Evolutionary conservation across 768 basidiomycete genomes (phyloP).

Genomic region (Boletus insuetus): DNA sequence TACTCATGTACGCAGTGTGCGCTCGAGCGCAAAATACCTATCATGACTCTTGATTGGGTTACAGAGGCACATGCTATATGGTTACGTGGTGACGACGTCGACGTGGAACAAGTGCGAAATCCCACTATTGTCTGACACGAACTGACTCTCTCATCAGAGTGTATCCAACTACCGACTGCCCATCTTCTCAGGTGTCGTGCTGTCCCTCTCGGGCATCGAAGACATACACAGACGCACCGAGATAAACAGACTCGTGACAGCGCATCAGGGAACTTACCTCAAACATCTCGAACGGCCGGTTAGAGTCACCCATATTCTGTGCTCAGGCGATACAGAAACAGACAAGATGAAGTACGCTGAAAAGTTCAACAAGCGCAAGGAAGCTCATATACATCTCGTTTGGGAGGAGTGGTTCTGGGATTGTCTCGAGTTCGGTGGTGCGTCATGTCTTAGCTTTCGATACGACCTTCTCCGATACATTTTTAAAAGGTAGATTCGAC

Average conservation of each 20-base stretch:
- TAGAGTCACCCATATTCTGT: constrained; percentile 82
- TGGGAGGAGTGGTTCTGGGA: constrained; percentile 99
- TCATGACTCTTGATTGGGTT: constrained; percentile 79
- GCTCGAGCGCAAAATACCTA: constrained; percentile 73
- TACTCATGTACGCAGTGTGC: constrained; percentile 59
- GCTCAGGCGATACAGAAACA: constrained; percentile 60
- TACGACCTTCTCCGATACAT: neutral
- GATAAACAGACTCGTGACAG: constrained; percentile 59
- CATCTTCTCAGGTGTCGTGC: constrained; percentile 64
- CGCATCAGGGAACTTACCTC: constrained; percentile 65
- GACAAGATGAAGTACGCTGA: constrained; percentile 80
- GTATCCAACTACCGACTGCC: constrained; percentile 60
- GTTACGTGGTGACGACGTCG: constrained; percentile 78
- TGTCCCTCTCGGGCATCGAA: constrained; percentile 76
- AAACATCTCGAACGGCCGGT: constrained; percentile 77
- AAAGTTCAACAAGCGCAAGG: constrained; percentile 66
- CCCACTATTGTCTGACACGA: neutral
- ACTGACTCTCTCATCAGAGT: constrained; percentile 42
- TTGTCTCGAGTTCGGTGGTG: constrained; percentile 71
- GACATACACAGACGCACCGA: constrained; percentile 56
- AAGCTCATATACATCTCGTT: constrained; percentile 73
- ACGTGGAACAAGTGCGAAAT: constrained; percentile 53
- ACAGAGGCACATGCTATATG: constrained; percentile 66
- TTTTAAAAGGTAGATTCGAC: constrained; percentile 54
- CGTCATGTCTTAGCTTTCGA: constrained; percentile 8